A percentile compares a stretch with the other conserved stretches of the same genome.
These are phyloP conservation scores for Diaporthe sp. DNA, from an alignment of 2,329 filamentous ascomycete genomes.

Conservation along the genomic window DNA sequence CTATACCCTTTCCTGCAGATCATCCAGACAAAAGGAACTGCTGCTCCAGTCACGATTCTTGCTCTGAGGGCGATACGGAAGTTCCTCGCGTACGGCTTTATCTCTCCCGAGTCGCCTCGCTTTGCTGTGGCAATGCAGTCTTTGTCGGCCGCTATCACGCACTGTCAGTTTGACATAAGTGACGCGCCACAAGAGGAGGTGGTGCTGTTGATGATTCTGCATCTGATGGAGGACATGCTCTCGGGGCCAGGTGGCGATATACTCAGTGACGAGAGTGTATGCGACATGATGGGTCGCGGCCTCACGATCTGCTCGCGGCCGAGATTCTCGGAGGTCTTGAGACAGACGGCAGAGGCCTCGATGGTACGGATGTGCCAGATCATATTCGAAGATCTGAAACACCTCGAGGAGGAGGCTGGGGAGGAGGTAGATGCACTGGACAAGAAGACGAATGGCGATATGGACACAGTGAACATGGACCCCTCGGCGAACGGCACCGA, in stretches of 20 bases:
- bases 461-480: slow-evolving; percentile 86
- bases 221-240: slow-evolving; percentile 98
- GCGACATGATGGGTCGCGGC: slow-evolving; percentile 99
- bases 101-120: slow-evolving; percentile 84
- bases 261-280: slow-evolving; percentile 97
- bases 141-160: slow-evolving; percentile 92
- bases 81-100: slow-evolving; percentile 94
- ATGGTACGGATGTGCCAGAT: slow-evolving; percentile 99
- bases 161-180: slow-evolving; percentile 97
- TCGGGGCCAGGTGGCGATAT: slow-evolving; percentile 92
- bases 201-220: slow-evolving; percentile 91
- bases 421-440: slow-evolving; percentile 75
- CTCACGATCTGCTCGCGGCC: slow-evolving; percentile 97
- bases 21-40: slow-evolving; percentile 94
- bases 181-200: slow-evolving; percentile 96
- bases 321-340: slow-evolving; percentile 88
- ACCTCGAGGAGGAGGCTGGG: slow-evolving; percentile 81
- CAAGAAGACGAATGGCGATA: slow-evolving; percentile 72
- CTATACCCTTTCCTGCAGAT: slow-evolving; percentile 96
- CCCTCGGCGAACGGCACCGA: slow-evolving; percentile 72
- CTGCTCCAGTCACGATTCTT: slow-evolving; percentile 94
- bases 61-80: slow-evolving; percentile 94
- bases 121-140: slow-evolving; percentile 94
- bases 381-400: slow-evolving; percentile 93
- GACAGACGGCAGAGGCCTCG: slow-evolving; percentile 91